phyloP scores from a whole-genome alignment of 2,329 filamentous ascomycete species.

The Sclerotinia trifoliorum region DNA sequence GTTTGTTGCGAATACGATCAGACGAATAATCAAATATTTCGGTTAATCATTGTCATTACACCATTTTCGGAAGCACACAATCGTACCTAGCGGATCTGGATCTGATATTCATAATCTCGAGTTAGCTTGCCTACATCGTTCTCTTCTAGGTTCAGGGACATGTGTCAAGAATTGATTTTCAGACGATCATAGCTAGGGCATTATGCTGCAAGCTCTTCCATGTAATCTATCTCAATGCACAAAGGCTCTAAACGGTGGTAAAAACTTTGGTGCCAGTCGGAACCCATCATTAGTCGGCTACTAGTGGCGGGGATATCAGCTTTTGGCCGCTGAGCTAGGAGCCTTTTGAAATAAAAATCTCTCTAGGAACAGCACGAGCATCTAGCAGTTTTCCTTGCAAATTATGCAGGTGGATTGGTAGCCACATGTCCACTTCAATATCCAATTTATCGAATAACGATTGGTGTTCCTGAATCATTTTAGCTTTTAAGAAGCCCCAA shows the following conservation, averaged over 20 bases:
- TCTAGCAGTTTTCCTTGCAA: neutral
- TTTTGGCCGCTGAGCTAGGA: slow-evolving; percentile 11
- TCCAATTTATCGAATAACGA: slow-evolving; percentile 6
- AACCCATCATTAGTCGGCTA: neutral
- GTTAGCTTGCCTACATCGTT: neutral
- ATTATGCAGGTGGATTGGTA: neutral
- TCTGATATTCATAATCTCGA: slow-evolving; percentile 10
- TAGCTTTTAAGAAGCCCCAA: slow-evolving; percentile 6
- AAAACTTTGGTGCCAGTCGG: slow-evolving; percentile 7
- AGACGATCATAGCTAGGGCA: slow-evolving; percentile 2
- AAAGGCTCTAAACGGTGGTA: neutral
- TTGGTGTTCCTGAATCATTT: slow-evolving; percentile 9
- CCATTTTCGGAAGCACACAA: slow-evolving; percentile 1
- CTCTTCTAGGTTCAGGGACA: neutral
- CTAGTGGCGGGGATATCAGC: slow-evolving; percentile 7
- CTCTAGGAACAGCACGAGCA: neutral
- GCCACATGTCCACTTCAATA: neutral
- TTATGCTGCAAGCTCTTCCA: slow-evolving; percentile 2
- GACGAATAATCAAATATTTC: neutral
- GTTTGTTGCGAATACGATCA: slow-evolving; percentile 6
- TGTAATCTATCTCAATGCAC: slow-evolving; percentile 18
- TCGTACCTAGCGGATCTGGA: neutral
- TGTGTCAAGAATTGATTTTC: slow-evolving; percentile 7
- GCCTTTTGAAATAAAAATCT: neutral
- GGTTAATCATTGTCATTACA: neutral